These are phyloP conservation scores for Forsythia viridissima DNA, from an alignment of 257 asterid species.

Conservation along the genomic window DNA sequence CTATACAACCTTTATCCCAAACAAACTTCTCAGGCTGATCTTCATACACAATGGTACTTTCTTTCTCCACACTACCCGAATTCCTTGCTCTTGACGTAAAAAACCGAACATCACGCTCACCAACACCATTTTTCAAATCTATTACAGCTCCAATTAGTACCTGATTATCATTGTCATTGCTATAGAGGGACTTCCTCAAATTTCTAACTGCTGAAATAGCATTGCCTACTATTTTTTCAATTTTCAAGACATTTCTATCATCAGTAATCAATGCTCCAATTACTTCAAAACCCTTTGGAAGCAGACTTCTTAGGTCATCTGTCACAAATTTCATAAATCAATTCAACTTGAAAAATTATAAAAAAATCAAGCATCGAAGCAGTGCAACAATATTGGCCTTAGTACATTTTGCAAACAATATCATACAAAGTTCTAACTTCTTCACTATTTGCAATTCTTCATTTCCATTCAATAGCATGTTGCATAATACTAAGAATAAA, in stretches of 20 bases:
- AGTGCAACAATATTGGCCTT: background rate
- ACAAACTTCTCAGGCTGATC: slow-evolving; percentile 73
- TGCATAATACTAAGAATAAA: background rate
- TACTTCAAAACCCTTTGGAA: slow-evolving; percentile 82
- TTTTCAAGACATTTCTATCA: slow-evolving; percentile 34
- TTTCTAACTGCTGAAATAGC: slow-evolving; percentile 57
- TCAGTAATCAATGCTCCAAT: slow-evolving; percentile 68
- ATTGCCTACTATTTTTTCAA: slow-evolving; percentile 40
- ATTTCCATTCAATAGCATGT: background rate
- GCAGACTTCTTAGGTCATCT: slow-evolving; percentile 73
- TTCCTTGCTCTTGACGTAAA: slow-evolving; percentile 50
- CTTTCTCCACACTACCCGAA: slow-evolving; percentile 39
- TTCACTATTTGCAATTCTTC: background rate
- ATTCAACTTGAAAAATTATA: background rate
- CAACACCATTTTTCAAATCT: slow-evolving; percentile 43
- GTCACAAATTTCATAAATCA: slow-evolving; percentile 23
- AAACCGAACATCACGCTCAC: slow-evolving; percentile 57
- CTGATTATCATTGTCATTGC: slow-evolving; percentile 27
- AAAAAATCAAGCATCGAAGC: background rate
- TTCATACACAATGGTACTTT: slow-evolving; percentile 47
- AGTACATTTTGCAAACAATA: background rate
- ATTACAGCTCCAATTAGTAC: slow-evolving; percentile 64
- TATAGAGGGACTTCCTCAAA: slow-evolving; percentile 51
- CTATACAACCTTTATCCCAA: slow-evolving; percentile 71
- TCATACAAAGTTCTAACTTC: background rate